Conservation (phyloP, 148 eudicot genomes). For the Oxyria digyna region DNA sequence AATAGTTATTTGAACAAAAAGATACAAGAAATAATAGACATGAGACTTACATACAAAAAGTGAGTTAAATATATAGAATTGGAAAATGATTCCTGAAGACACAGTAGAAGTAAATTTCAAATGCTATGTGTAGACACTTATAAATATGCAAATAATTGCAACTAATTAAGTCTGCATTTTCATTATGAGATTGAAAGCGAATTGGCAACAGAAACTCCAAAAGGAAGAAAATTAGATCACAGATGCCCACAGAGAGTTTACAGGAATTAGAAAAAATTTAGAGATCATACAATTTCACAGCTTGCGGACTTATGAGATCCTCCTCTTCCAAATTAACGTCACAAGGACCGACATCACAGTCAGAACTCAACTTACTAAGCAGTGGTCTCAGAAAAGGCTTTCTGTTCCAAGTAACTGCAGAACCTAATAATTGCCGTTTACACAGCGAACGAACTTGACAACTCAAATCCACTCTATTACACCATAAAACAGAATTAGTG, state of each 20-base stretch:
- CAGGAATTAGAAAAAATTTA: background rate
- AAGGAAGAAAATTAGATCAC: background rate
- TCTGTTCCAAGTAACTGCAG: background rate
- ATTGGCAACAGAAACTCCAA: background rate
- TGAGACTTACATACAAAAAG: background rate
- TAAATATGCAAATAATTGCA: background rate
- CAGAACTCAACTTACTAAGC: background rate
- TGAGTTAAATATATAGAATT: background rate
- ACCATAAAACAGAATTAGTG: background rate
- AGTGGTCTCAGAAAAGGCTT: conserved; percentile 4
- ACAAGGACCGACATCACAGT: conserved; percentile 3
- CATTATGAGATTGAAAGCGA: background rate
- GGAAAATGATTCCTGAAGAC: background rate
- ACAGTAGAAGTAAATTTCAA: background rate
- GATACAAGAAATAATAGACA: background rate
- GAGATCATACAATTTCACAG: background rate
- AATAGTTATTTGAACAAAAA: background rate
- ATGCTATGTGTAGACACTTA: background rate
- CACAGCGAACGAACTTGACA: background rate
- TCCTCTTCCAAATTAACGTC: conserved; percentile 1
- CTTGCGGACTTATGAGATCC: background rate
- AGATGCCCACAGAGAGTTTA: background rate
- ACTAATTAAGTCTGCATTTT: background rate
- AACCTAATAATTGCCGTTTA: no score
- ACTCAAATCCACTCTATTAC: background rate